Evolutionary conservation across 1,284 basidiomycete species (phyloP), one percentile per base, ranked within the genome.

Genomic region (Hortiboletus rubellus): DNA sequence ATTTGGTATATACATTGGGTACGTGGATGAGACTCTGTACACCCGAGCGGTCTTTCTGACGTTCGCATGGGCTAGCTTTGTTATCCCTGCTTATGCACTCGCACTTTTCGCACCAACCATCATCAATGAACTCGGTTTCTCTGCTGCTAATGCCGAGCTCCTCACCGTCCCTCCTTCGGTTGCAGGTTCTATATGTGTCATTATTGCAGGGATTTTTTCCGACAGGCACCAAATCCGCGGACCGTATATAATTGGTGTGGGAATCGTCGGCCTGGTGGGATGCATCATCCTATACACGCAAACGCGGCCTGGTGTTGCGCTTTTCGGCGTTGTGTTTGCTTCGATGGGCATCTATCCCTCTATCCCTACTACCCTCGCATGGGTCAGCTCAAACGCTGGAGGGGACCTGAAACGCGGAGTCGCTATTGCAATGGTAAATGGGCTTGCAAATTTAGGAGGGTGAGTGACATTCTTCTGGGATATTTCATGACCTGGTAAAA

Each of bases 61-160:
- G 56, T 50, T 59, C 57, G 55, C 27, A n/a, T 37, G 41, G 8
- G 12, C 15, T 50, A 74, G 80, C 27, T 57, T 79, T 41, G 68
- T 82, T 50, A 70, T 81, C 51, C 78, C 84, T 6, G 72, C 80
- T 33, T 85, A 85, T 63, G 79, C 80, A 15, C 77, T 85, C 57
- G 76, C 83, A 10, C 74, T 86, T 27, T 86, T 86, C 62, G 73
- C 75, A 1, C 83, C 82, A 1, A 82, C 78, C 1, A 83, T 85
- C 60, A 78, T 85, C 52, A 68, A 73, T n/a, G 70, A 77, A 40
- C 73, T 85, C 7, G 83, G 84, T 8, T 87, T 77, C 72, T 74
- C 77, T 9, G 79, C 82, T 34, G 76, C 82, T 1, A 68, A 74
- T 40, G 83, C 85, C 4, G 82, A 87, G 61, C 74, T 87, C 17